phyloP scores from a whole-genome alignment of 2,329 filamentous ascomycete species.

The Ophiostoma angusticollis region DNA sequence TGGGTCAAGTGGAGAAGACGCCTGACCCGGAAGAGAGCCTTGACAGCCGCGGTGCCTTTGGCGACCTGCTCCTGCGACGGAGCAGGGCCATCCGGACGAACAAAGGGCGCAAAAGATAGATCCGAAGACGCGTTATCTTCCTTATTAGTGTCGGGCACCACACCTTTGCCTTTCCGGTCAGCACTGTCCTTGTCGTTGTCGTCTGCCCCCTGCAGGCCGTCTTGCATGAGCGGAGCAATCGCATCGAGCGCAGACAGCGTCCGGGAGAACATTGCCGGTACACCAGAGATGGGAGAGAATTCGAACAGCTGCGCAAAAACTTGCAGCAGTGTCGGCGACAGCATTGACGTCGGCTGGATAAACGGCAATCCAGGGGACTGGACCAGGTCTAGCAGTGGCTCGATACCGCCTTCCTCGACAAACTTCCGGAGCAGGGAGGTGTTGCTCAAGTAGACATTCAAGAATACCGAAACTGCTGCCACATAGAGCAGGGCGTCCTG shows the following conservation, averaged over 20 bases:
- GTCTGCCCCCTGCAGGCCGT: conserved; percentile 18
- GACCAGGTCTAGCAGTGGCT: conserved; percentile 71
- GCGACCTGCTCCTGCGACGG: conserved; percentile 27
- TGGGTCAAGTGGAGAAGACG: conserved; percentile 63
- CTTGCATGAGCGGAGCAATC: conserved; percentile 51
- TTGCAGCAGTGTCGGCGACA: conserved; percentile 57
- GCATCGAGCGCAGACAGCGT: conserved; percentile 56
- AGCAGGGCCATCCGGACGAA: conserved; percentile 32
- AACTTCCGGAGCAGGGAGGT: conserved; percentile 59
- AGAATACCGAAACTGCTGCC: conserved; percentile 62
- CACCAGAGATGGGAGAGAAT: conserved; percentile 61
- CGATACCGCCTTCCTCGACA: conserved; percentile 66
- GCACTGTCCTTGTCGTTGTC: background rate
- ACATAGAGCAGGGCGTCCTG: conserved; percentile 54
- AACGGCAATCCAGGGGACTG: conserved; percentile 69
- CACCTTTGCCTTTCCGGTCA: too few relatives aligned
- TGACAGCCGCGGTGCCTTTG: conserved; percentile 64
- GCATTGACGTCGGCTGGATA: conserved; percentile 53
- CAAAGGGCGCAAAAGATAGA: conserved; percentile 59
- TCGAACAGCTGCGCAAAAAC: conserved; percentile 72
- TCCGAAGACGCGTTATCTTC: conserved; percentile 21
- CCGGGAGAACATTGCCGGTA: conserved; percentile 69
- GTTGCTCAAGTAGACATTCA: conserved; percentile 63
- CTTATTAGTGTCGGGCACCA: background rate
- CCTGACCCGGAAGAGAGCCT: conserved; percentile 65